Percentiles rank a stretch among this genome's conserved stretches.
These are phyloP conservation scores for Chalciporus piperatoides DNA, from an alignment of 1,284 basidiomycete species.

Conservation along the genomic window DNA sequence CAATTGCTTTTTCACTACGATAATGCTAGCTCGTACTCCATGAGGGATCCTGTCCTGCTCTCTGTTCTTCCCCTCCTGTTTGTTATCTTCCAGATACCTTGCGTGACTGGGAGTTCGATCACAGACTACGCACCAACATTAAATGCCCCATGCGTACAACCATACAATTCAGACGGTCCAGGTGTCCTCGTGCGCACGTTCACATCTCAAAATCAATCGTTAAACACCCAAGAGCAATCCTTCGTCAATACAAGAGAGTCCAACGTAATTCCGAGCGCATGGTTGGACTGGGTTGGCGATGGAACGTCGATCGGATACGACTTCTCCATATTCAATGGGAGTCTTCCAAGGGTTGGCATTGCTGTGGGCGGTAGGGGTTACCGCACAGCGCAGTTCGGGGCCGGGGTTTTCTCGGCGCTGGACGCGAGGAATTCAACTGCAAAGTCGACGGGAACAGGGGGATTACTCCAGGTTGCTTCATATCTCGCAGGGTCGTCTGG, in stretches of 20 bases:
- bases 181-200: conserved; percentile 50
- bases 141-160: conserved; percentile 49
- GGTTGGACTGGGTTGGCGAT: conserved; percentile 57
- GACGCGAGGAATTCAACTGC: conserved; percentile 58
- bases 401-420: conserved; percentile 53
- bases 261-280: conserved; percentile 44
- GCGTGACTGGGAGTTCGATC: conserved; percentile 2
- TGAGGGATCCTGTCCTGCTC: conserved; percentile 6
- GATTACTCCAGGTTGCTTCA: conserved; percentile 59
- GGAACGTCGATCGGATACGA: conserved; percentile 52
- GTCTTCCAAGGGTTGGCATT: conserved; percentile 52
- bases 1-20: neutral
- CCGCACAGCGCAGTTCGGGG: conserved; percentile 57
- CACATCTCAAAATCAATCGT: conserved; percentile 46
- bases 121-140: conserved; percentile 44
- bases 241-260: conserved; percentile 46
- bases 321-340: conserved; percentile 37
- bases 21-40: conserved; percentile 12
- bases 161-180: conserved; percentile 25
- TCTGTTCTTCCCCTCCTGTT: neutral
- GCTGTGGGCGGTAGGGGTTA: conserved; percentile 59
- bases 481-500: conserved; percentile 64
- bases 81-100: neutral
- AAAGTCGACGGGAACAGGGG: conserved; percentile 56
- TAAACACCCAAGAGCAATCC: conserved; percentile 46